Conservation (phyloP, 139 green algal genomes). For the Chlamydomonas incerta region DNA sequence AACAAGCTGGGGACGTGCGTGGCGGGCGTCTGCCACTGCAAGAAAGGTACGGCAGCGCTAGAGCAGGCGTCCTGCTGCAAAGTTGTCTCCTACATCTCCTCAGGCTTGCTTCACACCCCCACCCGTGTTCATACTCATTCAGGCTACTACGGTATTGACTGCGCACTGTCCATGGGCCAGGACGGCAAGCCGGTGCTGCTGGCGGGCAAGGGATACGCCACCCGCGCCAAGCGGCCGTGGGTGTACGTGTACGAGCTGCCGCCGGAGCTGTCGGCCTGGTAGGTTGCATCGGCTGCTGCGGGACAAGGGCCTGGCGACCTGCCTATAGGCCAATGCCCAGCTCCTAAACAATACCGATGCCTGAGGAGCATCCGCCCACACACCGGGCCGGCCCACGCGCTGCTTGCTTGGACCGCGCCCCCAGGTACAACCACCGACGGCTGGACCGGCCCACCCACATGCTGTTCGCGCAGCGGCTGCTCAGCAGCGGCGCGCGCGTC, state of each 20-base stretch:
- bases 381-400: too few species aligned
- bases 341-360: too few species aligned
- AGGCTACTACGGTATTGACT: constrained; percentile 54
- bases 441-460: constrained; percentile 45
- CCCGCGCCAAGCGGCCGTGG: constrained; percentile 36
- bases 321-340: too few species aligned
- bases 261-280: constrained; percentile 30
- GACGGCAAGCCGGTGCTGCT: constrained; percentile 47
- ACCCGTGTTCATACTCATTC: neutral
- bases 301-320: too few species aligned
- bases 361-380: too few species aligned
- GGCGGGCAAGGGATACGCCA: constrained; percentile 17
- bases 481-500: constrained; percentile 33
- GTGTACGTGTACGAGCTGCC: constrained; percentile 60
- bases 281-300: too few species aligned
- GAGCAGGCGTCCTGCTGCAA: too few species aligned
- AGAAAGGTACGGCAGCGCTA: too few species aligned
- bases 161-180: constrained; percentile 42
- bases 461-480: constrained; percentile 54
- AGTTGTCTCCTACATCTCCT: neutral
- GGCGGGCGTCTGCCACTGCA: constrained; percentile 34
- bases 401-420: too few species aligned
- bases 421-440: constrained; percentile 45
- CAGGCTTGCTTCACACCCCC: neutral
- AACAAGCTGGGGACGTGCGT: constrained; percentile 6